Conservation (phyloP, 176 grass and related monocot genomes). For the Aegilops sharonensis region DNA sequence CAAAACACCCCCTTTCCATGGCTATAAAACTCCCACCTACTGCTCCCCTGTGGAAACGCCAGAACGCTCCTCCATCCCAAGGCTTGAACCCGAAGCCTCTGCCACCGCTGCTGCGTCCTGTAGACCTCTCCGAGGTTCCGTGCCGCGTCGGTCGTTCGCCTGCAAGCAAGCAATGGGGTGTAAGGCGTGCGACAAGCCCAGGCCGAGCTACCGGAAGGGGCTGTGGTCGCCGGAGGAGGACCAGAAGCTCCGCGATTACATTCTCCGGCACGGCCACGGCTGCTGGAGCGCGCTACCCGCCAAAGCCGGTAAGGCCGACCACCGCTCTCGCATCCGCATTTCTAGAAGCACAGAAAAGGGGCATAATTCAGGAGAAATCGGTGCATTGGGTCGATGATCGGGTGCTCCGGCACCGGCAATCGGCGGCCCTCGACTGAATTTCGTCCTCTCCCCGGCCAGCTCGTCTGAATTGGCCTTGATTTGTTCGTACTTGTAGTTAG, state of each 20-base stretch:
- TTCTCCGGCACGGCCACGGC: constrained; percentile 55
- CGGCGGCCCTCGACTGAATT: neutral
- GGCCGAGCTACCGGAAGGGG: constrained; percentile 65
- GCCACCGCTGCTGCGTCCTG: neutral
- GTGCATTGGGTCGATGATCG: neutral
- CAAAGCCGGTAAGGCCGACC: constrained; percentile 51
- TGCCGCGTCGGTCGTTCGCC: neutral
- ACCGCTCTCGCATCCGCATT: neutral
- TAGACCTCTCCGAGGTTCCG: neutral
- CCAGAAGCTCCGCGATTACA: constrained; percentile 64
- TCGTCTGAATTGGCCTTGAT: neutral
- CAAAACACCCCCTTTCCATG: neutral
- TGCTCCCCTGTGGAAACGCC: constrained; percentile 28
- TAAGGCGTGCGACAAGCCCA: constrained; percentile 64
- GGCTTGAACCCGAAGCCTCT: constrained; percentile 15
- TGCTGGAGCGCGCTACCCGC: constrained; percentile 67
- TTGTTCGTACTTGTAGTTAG: neutral
- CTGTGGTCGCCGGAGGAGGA: constrained; percentile 85
- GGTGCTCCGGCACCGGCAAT: neutral
- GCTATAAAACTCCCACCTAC: constrained; percentile 52
- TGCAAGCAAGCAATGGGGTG: constrained; percentile 50
- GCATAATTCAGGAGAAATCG: constrained; percentile 21
- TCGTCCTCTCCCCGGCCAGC: neutral
- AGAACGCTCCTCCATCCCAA: constrained; percentile 27
- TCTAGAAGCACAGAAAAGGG: neutral